Base-by-base conservation (phyloP, 768 basidiomycete species). In the Lactarius psammicola region DNA sequence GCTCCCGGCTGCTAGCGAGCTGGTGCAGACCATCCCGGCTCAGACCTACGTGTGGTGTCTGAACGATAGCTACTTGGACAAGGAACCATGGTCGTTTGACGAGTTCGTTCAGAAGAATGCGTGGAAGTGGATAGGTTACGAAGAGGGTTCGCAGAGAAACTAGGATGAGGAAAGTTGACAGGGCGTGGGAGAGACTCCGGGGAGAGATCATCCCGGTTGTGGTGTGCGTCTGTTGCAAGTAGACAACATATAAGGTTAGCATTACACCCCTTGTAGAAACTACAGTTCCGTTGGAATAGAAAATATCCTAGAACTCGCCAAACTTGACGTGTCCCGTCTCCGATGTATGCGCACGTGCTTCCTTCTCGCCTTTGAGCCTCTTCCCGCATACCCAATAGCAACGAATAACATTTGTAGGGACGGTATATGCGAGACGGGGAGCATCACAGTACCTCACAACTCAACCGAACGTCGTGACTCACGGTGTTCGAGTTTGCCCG, bases 341-440 rank as follows among this genome's bases (percentile, higher is more conserved):
- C 71, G 84, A 84, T 4, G 96, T 95, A 74, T 98, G 96, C 56
- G 84, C n/a, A n/a, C n/a, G n/a, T n/a, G n/a, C n/a, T n/a, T n/a
- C 95, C 72, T 95, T 97, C 80, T 98, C 95, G 36, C 96, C n/a
- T n/a, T n/a, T n/a, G n/a, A n/a, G n/a, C n/a, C 96, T 71, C 71
- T 86, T 80, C 20, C 89, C 85, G 72, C 95, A 98, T 59, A 88
- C 80, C 87, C 92, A 53, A 26, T 23, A 36, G n/a, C 58, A 60
- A 64, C 63, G 49, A 58, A 18, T 42, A 26, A 63, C 13, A 44
- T 49, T 6, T 62, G 60, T 60, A 68, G 53, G 60, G 33, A 59
- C 56, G 34, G 26, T 51, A 18, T 23, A 53, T 33, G 18, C 34
- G 28, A 49, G 11, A 56, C 8, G 13, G 15, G n/a, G 1, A n/a